Conservation (phyloP, 805 yeast genomes). For the Spathaspora passalidarum region DNA sequence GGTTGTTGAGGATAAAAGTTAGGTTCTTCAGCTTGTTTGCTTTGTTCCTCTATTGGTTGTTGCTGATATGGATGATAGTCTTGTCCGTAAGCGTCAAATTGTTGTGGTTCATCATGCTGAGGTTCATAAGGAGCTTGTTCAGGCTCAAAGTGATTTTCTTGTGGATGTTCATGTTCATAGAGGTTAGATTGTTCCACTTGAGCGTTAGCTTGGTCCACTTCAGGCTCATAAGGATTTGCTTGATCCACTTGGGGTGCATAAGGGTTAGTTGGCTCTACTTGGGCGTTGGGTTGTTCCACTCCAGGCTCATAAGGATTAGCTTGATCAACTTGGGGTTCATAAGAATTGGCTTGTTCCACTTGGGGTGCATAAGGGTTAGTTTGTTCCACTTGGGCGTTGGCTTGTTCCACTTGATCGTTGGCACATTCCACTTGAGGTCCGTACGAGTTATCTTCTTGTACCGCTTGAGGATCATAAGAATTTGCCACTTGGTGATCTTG, state of each 20-base stretch:
- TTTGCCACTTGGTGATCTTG: too few species aligned
- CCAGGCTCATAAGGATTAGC: too few species aligned
- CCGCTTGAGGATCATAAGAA: too few species aligned
- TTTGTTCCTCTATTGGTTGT: neutral
- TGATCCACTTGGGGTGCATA: neutral
- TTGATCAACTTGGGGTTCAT: too few species aligned
- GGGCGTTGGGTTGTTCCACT: too few species aligned
- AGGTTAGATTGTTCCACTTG: too few species aligned
- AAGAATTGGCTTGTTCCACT: neutral
- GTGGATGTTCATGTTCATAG: neutral
- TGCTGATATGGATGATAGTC: neutral
- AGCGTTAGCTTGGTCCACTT: too few species aligned
- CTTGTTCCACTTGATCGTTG: too few species aligned
- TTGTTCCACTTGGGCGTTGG: too few species aligned
- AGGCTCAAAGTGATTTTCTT: neutral
- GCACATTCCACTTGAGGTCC: too few species aligned
- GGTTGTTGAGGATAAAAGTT: neutral
- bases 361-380: too few species aligned
- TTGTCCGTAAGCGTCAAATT: neutral
- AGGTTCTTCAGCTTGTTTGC: neutral
- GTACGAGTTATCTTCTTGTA: neutral
- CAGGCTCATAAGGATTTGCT: neutral
- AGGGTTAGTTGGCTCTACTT: too few species aligned
- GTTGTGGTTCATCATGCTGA: neutral
- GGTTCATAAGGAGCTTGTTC: neutral